Evolutionary conservation across 768 basidiomycete species (phyloP), one percentile per base, ranked within the genome.

Genomic region (Tylopilus sp.): DNA sequence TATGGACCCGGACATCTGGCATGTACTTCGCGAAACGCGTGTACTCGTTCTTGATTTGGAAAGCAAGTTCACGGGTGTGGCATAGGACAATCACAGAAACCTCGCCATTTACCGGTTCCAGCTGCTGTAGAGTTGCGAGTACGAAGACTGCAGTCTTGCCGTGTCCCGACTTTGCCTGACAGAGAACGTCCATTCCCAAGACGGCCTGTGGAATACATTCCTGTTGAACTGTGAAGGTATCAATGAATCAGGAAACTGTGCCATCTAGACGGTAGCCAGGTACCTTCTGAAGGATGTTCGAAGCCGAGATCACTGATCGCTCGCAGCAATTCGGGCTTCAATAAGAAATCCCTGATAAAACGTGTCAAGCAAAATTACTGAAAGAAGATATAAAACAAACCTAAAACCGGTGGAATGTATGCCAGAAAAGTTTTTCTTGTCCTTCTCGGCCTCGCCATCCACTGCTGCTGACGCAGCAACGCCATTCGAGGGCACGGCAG

Each of bases 21-120:
- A 98, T 98, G 78, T 98, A 99, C 81, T 98, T 98, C 63, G 92
- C 91, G 74, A 99, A 99, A 48, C 97, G 93, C 50, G 89, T 85
- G 78, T 98, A 99, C 76, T 99, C 97, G 76, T 99, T 99, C 81
- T 96, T 94, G 75, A 99, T 99, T 78, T 99, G 97, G 79, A 93
- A 99, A 47, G 97, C 97, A 54, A 99, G 82, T 78, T 99, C 97
- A 63, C 97, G 92, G 26, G 97, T 99, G 78, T 99, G 97, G 75
- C 97, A 99, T 54, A 99, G 84, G 64, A 99, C 95, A 66, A 99
- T 80, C 60, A 98, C 96, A 46, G 93, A 92, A 50, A 98, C 95
- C 73, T 98, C 95, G 71, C 97, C 97, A 65, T 96, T 89, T 56
- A 97, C 92, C 45, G 97, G 96, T 70, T 99, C 97, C 59, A 99